Conservation (phyloP, 768 basidiomycete genomes). For the Podaxis sp. region DNA sequence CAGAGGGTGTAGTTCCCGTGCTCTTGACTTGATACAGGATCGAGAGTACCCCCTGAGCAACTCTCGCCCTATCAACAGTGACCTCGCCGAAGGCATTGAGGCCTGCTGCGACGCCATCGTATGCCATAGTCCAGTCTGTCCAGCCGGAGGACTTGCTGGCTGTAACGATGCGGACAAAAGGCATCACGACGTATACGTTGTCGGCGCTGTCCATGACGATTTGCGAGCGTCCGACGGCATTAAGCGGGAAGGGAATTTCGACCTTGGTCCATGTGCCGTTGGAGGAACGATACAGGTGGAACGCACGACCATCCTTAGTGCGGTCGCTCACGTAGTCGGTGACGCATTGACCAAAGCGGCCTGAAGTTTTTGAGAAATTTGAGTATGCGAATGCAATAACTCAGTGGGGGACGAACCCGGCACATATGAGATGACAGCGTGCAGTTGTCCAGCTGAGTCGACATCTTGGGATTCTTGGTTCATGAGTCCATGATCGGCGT, state of each 20-base stretch:
- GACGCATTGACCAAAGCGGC: slow-evolving; percentile 47
- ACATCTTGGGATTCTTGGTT: slow-evolving; percentile 51
- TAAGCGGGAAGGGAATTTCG: slow-evolving; percentile 44
- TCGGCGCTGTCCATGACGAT: slow-evolving; percentile 42
- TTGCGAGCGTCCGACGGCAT: slow-evolving; percentile 45
- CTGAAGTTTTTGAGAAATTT: slow-evolving; percentile 23
- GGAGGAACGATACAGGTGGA: slow-evolving; percentile 42
- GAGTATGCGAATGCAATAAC: background rate
- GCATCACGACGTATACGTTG: slow-evolving; percentile 45
- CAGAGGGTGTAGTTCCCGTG: slow-evolving; percentile 40
- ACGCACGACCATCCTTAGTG: slow-evolving; percentile 35
- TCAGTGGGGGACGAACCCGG: slow-evolving; percentile 31
- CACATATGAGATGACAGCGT: slow-evolving; percentile 48
- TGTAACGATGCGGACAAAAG: slow-evolving; percentile 42
- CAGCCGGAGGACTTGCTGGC: slow-evolving; percentile 44
- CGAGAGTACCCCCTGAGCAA: slow-evolving; percentile 37
- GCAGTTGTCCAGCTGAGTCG: slow-evolving; percentile 44
- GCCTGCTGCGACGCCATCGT: slow-evolving; percentile 38
- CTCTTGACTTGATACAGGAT: slow-evolving; percentile 44
- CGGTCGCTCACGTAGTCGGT: slow-evolving; percentile 40
- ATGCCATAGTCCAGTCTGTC: slow-evolving; percentile 47
- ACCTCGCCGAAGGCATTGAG: slow-evolving; percentile 47
- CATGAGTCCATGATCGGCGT: slow-evolving; percentile 51
- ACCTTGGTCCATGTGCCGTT: slow-evolving; percentile 44
- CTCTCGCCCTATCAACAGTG: slow-evolving; percentile 41